Conservation (phyloP, 2,329 filamentous ascomycete genomes). For the Cladorrhinum sp. region DNA sequence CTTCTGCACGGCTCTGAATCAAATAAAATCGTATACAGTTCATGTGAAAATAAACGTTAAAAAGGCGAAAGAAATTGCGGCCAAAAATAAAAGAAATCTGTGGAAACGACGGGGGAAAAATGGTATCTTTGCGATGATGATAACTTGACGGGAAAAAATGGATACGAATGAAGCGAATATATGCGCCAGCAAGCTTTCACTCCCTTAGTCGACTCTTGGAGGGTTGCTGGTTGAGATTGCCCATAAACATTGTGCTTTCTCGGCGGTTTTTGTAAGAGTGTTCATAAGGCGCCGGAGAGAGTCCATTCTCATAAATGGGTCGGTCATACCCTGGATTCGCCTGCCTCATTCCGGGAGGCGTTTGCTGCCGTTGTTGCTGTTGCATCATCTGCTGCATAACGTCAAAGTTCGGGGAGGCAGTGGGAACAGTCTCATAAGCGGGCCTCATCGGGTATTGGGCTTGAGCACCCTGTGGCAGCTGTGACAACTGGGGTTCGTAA, state of each 20-base stretch:
- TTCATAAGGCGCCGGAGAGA: slow-evolving; percentile 34
- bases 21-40: slow-evolving; percentile 19
- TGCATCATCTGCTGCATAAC: slow-evolving; percentile 25
- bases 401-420: slow-evolving; percentile 37
- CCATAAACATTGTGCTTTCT: slow-evolving; percentile 60
- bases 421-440: slow-evolving; percentile 45
- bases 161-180: slow-evolving; percentile 24
- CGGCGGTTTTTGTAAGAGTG: slow-evolving; percentile 49
- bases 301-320: slow-evolving; percentile 33
- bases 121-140: slow-evolving; percentile 23
- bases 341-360: slow-evolving; percentile 22
- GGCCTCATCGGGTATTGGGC: slow-evolving; percentile 36
- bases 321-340: slow-evolving; percentile 38
- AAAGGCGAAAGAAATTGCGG: background rate
- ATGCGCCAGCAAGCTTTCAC: slow-evolving; percentile 36
- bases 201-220: slow-evolving; percentile 55
- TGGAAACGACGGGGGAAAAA: slow-evolving; percentile 13
- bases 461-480: slow-evolving; percentile 32
- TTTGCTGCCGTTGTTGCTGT: slow-evolving; percentile 16
- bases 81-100: background rate
- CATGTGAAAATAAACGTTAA: slow-evolving; percentile 8
- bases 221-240: slow-evolving; percentile 47
- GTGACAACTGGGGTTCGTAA: slow-evolving; percentile 43
- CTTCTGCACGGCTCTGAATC: slow-evolving; percentile 1
- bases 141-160: slow-evolving; percentile 23